A percentile compares a stretch with the other conserved stretches of the same genome.
These are phyloP conservation scores for Ogataea paradorogensis DNA, from an alignment of 805 yeast genomes.

Conservation along the genomic window DNA sequence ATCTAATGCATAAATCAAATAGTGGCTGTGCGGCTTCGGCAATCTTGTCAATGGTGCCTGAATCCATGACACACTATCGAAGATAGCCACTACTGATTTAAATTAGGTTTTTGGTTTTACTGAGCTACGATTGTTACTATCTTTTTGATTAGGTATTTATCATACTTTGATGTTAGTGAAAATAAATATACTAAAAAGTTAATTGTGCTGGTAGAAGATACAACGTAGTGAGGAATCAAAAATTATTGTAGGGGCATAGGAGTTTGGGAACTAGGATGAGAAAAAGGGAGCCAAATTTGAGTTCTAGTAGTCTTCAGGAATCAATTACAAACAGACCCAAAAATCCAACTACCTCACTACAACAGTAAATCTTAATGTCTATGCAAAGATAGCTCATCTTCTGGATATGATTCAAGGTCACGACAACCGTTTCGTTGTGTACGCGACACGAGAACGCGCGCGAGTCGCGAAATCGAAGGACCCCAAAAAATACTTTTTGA, in stretches of 20 bases:
- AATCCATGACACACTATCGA: too few species aligned
- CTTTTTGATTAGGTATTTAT: too few species aligned
- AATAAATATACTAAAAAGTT: constrained; percentile 1
- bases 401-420: neutral
- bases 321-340: too few species aligned
- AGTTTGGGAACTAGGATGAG: neutral
- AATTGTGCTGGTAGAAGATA: neutral
- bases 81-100: neutral
- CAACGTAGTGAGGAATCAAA: too few species aligned
- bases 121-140: too few species aligned
- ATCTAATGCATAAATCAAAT: neutral
- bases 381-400: neutral
- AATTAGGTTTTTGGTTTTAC: neutral
- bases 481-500: constrained; percentile 5
- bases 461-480: neutral
- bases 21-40: constrained; percentile 1
- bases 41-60: constrained; percentile 1
- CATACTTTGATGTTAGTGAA: neutral
- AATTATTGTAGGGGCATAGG: too few species aligned
- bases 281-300: too few species aligned
- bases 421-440: constrained; percentile 7
- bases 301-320: too few species aligned
- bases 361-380: too few species aligned
- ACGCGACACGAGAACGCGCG: constrained; percentile 12
- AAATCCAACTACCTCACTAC: too few species aligned